phyloP scores from a whole-genome alignment of 768 basidiomycete species.

The Candolleomyces eurysporus region DNA sequence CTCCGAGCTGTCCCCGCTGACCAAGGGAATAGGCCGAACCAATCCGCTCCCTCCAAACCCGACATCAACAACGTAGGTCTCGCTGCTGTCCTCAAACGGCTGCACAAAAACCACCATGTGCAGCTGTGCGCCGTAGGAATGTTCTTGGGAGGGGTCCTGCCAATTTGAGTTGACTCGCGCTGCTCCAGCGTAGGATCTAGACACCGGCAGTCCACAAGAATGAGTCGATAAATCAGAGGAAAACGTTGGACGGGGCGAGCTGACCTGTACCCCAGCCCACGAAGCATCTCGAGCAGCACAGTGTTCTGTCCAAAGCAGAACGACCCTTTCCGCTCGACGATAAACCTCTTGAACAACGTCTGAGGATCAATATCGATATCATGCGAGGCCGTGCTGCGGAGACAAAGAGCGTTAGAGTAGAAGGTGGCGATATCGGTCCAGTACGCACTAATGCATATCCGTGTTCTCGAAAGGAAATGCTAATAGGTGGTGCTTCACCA shows the following conservation, averaged over 20 bases:
- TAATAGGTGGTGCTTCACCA: conserved; percentile 27
- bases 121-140: conserved; percentile 13
- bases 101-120: conserved; percentile 33
- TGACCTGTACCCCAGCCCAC: conserved; percentile 27
- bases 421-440: neutral
- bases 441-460: conserved; percentile 35
- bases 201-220: neutral
- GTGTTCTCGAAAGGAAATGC: conserved; percentile 38
- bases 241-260: neutral
- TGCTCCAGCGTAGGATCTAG: conserved; percentile 24
- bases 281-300: conserved; percentile 24
- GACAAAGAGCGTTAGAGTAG: neutral
- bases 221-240: neutral
- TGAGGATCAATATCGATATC: conserved; percentile 22
- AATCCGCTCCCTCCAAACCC: conserved; percentile 26
- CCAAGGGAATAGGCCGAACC: conserved; percentile 27
- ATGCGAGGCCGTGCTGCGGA: conserved; percentile 18
- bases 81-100: conserved; percentile 21
- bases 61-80: conserved; percentile 30
- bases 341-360: conserved; percentile 20
- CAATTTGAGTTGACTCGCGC: conserved; percentile 23
- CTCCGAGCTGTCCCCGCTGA: conserved; percentile 17
- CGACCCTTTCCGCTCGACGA: conserved; percentile 18
- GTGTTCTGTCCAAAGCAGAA: conserved; percentile 29
- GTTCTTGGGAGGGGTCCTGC: conserved; percentile 5